A percentile compares a stretch with the other conserved stretches of the same genome.
phyloP scores from a whole-genome alignment of 78 protist genomes.

The Emiliania huxleyi region DNA sequence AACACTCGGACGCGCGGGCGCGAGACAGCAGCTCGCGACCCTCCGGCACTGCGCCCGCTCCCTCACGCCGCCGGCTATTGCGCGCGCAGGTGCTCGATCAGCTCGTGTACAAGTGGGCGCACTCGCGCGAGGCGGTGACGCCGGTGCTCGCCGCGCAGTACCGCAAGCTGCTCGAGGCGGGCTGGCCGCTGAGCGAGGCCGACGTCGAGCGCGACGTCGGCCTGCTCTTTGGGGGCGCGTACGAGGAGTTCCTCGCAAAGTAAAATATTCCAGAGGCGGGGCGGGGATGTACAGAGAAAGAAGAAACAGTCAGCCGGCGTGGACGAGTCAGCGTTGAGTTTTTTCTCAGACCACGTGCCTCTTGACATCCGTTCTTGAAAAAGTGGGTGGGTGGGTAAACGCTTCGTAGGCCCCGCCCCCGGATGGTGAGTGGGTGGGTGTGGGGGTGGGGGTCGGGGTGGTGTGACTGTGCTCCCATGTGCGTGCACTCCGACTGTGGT shows the following conservation, averaged over 20 bases:
- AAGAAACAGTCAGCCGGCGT: too few species aligned
- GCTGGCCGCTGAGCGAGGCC: background rate
- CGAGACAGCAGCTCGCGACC: background rate
- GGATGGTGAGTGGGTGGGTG: too few species aligned
- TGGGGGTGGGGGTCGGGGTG: too few species aligned
- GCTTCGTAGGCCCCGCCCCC: too few species aligned
- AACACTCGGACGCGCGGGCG: conserved; percentile 5
- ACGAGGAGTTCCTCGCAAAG: background rate
- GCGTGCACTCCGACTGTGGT: too few species aligned
- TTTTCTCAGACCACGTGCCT: too few species aligned
- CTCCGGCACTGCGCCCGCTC: background rate
- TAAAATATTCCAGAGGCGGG: too few species aligned
- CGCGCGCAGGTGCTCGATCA: conserved; percentile 34
- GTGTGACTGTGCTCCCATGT: too few species aligned
- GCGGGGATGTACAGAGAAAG: too few species aligned
- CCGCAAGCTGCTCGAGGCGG: background rate
- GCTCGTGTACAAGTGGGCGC: conserved; percentile 19
- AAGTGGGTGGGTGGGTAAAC: too few species aligned
- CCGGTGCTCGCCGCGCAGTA: background rate
- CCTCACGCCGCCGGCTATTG: background rate
- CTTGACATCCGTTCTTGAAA: too few species aligned
- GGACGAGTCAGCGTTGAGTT: too few species aligned
- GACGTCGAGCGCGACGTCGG: background rate
- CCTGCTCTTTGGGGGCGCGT: background rate
- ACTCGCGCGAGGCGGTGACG: background rate